These are phyloP conservation scores for Schwanniomyces occidentalis DNA, from an alignment of 805 yeast genomes.

Conservation along the genomic window DNA sequence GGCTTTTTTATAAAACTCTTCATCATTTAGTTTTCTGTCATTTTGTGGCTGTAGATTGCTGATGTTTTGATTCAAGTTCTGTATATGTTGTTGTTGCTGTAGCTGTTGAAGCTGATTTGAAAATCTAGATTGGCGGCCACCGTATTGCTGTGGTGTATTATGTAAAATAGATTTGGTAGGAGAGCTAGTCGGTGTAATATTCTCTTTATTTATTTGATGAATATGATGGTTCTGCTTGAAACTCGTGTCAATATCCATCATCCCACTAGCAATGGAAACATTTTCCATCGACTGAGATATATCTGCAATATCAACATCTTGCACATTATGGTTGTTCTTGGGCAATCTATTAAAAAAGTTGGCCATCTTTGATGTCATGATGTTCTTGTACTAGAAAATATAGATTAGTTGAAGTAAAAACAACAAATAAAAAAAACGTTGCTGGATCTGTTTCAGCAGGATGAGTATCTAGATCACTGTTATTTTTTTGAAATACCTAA, in stretches of 20 bases:
- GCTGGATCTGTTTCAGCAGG: too few species aligned
- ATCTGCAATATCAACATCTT: slow-evolving; percentile 28
- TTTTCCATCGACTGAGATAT: slow-evolving; percentile 45
- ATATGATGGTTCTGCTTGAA: slow-evolving; percentile 10
- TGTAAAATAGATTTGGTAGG: slow-evolving; percentile 40
- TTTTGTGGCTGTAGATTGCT: slow-evolving; percentile 32
- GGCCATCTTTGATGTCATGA: slow-evolving; percentile 4
- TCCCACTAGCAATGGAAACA: slow-evolving; percentile 33
- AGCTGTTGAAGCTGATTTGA: slow-evolving; percentile 7
- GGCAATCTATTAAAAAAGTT: slow-evolving; percentile 9
- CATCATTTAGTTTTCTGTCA: slow-evolving; percentile 21
- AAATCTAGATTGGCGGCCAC: slow-evolving; percentile 1
- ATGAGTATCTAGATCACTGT: too few species aligned
- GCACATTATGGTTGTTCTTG: slow-evolving; percentile 10
- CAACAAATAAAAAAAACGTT: too few species aligned
- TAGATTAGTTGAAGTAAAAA: too few species aligned
- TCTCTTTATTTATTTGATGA: slow-evolving; percentile 31
- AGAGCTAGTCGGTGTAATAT: slow-evolving; percentile 34
- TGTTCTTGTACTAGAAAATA: too few species aligned
- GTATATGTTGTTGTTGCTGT: slow-evolving; percentile 14
- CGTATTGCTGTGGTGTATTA: slow-evolving; percentile 22
- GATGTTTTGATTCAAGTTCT: slow-evolving; percentile 28
- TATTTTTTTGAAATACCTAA: too few species aligned
- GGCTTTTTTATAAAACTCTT: slow-evolving; percentile 58
- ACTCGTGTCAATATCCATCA: slow-evolving; percentile 43